Percentiles rank a stretch among this genome's conserved stretches.
phyloP scores from a whole-genome alignment of 495 filamentous ascomycete genomes.

The Aspergillus haitiensis region DNA sequence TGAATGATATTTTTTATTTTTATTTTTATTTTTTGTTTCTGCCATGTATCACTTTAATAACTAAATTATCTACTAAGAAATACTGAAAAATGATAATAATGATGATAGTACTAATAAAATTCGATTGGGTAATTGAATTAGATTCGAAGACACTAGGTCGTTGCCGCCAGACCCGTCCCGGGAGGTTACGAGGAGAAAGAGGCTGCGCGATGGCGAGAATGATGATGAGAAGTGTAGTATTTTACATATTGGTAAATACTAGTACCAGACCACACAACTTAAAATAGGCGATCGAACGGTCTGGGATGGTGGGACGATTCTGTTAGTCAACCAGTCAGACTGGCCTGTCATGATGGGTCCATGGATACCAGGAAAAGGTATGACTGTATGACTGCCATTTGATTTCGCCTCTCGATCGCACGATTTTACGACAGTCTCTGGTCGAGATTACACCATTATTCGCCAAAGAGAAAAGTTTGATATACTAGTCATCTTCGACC shows the following conservation, averaged over 20 bases:
- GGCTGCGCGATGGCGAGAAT: not conserved
- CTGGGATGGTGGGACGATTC: conserved; percentile 32
- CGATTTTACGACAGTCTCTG: conserved; percentile 5
- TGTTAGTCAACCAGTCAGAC: conserved; percentile 22
- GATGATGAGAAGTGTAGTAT: conserved; percentile 12
- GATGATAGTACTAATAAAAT: too few species aligned
- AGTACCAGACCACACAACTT: conserved; percentile 19
- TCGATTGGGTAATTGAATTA: not conserved
- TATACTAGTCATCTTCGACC: conserved; percentile 7
- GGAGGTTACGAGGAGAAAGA: conserved; percentile 3
- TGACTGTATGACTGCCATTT: conserved; percentile 16
- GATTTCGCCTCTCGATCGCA: conserved; percentile 25
- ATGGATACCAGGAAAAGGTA: conserved; percentile 10
- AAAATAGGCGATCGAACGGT: conserved; percentile 35
- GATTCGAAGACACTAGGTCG: conserved; percentile 1
- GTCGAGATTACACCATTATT: conserved; percentile 10
- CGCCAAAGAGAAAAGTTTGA: conserved; percentile 13
- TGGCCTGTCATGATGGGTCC: conserved; percentile 18
- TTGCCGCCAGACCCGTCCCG: conserved; percentile 27
- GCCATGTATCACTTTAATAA: too few species aligned
- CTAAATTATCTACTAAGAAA: too few species aligned
- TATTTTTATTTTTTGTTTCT: too few species aligned
- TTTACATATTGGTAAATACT: conserved; percentile 2
- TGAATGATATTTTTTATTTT: too few species aligned
- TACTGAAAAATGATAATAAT: too few species aligned